Evolutionary conservation across 75 land plant genomes (phyloP).

Genomic region (Cunninghamia lanceolata): DNA sequence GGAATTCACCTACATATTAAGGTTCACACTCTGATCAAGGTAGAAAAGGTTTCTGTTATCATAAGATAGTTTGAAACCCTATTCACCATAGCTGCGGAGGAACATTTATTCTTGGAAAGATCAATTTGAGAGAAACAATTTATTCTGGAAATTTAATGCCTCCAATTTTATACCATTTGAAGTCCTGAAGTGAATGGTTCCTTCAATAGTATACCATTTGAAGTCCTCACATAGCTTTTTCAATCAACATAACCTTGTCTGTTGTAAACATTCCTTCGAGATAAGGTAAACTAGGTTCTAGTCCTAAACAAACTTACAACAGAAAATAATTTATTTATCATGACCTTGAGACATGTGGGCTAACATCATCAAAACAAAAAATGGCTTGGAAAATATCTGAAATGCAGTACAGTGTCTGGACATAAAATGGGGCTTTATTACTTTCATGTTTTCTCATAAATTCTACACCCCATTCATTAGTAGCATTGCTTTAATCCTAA

Average conservation of each 20-base stretch:
- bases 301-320: not conserved
- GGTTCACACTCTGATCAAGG: not conserved
- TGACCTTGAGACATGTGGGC: not conserved
- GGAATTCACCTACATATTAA: not conserved
- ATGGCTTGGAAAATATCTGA: not conserved
- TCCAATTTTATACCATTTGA: not conserved
- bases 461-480: not conserved
- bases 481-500: not conserved
- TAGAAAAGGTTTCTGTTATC: not conserved
- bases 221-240: not conserved
- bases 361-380: not conserved
- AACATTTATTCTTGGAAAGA: not conserved
- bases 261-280: not conserved
- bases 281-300: not conserved
- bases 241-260: not conserved
- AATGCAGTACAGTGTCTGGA: not conserved
- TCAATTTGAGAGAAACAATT: not conserved
- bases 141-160: not conserved
- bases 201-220: not conserved
- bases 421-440: not conserved
- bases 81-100: not conserved
- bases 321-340: not conserved
- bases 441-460: not conserved
- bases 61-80: not conserved
- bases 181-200: not conserved